Percentiles rank a stretch among this genome's conserved stretches.
These are phyloP conservation scores for Cyberlindnera mycetangii DNA, from an alignment of 805 yeast genomes.

Conservation along the genomic window DNA sequence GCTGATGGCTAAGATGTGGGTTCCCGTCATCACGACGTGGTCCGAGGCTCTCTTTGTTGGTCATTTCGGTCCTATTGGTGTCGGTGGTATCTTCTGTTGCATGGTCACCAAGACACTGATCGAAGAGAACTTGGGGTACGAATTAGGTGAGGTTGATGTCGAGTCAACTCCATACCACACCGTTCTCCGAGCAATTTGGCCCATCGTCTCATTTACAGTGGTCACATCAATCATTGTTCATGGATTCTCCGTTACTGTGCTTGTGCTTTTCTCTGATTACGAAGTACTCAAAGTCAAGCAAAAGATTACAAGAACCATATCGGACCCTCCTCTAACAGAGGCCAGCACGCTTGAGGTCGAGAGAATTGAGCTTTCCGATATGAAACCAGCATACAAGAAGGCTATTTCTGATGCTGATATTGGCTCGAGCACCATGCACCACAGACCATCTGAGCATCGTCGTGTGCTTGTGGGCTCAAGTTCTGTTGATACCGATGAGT, in stretches of 20 bases:
- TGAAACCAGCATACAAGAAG: conserved; percentile 3
- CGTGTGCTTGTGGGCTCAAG: conserved; percentile 8
- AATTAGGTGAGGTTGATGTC: conserved; percentile 36
- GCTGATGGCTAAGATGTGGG: conserved; percentile 64
- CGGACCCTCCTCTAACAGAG: not conserved
- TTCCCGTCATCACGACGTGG: conserved; percentile 88
- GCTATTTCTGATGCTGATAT: not conserved
- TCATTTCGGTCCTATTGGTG: conserved; percentile 95
- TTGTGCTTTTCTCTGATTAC: conserved; percentile 13
- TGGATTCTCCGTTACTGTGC: conserved; percentile 82
- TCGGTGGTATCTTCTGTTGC: conserved; percentile 85
- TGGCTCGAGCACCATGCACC: conserved; percentile 3
- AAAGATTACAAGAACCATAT: not conserved
- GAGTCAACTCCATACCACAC: conserved; percentile 55
- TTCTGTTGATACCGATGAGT: conserved; percentile 9
- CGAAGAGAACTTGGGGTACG: conserved; percentile 34
- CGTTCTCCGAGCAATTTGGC: conserved; percentile 64
- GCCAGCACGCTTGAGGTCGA: conserved; percentile 1
- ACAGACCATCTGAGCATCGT: conserved; percentile 2
- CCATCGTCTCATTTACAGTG: conserved; percentile 74
- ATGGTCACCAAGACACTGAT: conserved; percentile 71
- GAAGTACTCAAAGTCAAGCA: conserved; percentile 8
- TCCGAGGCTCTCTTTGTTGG: conserved; percentile 92
- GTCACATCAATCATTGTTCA: conserved; percentile 84
- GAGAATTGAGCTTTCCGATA: not conserved